Evolutionary conservation across 176 grass and related monocot species (phyloP).

Genomic region (Rhynchospora pubera): DNA sequence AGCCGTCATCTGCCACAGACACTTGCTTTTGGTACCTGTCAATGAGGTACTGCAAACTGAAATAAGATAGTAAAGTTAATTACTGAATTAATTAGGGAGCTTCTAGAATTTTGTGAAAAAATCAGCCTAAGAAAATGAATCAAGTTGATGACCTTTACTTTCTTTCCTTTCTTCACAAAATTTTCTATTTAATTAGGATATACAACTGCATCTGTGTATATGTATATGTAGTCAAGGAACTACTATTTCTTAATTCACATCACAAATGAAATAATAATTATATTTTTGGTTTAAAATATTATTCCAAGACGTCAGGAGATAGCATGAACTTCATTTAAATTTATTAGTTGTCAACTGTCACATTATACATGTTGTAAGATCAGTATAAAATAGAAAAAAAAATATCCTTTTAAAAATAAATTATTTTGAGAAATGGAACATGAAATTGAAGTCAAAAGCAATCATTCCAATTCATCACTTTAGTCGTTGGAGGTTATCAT

Average conservation of each 20-base stretch:
- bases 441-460: not conserved
- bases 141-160: not conserved
- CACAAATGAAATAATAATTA: not conserved
- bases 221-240: not conserved
- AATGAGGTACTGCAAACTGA: not conserved
- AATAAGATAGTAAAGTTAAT: not conserved
- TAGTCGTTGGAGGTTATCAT: conserved; percentile 13
- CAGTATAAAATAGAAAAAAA: not conserved
- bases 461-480: conserved; percentile 11
- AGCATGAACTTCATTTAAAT: not conserved
- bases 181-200: not conserved
- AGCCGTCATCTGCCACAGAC: not conserved
- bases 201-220: not conserved
- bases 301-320: not conserved
- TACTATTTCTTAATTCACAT: not conserved
- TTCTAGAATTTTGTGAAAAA: not conserved
- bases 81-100: not conserved
- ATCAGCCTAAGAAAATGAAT: not conserved
- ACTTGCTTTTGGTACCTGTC: not conserved
- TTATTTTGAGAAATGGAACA: too few relatives aligned
- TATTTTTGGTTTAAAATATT: not conserved
- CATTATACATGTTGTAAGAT: not conserved
- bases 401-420: not conserved
- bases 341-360: not conserved
- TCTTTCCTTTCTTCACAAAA: not conserved